A percentile compares a stretch with the other conserved stretches of the same genome.
phyloP scores from a whole-genome alignment of 495 filamentous ascomycete genomes.

The Daldinia bambusicola region DNA sequence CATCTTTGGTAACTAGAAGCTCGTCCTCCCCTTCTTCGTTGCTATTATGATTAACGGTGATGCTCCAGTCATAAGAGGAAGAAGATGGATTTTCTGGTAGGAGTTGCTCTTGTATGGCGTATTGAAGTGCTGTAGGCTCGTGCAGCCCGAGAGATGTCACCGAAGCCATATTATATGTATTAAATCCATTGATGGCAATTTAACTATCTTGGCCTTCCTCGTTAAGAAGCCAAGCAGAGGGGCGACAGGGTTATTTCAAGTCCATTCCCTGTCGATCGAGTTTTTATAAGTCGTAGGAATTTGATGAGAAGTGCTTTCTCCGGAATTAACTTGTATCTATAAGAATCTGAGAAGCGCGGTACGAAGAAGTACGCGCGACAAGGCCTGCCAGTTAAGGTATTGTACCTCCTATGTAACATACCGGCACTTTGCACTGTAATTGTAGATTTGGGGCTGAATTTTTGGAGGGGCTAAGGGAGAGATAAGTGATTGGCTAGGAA shows the following conservation, averaged over 20 bases:
- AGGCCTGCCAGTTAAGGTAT: not conserved
- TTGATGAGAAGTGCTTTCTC: slow-evolving; percentile 1
- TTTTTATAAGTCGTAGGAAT: slow-evolving; percentile 2
- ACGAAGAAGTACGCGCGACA: slow-evolving; percentile 23
- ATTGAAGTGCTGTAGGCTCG: slow-evolving; percentile 81
- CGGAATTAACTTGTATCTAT: not conserved
- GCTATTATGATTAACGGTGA: slow-evolving; percentile 54
- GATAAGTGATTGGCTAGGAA: slow-evolving; percentile 8
- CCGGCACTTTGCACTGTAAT: not conserved
- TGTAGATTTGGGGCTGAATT: slow-evolving; percentile 9
- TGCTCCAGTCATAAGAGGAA: slow-evolving; percentile 79
- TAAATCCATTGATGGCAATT: slow-evolving; percentile 36
- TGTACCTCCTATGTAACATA: not conserved
- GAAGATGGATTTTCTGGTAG: slow-evolving; percentile 74
- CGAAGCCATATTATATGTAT: slow-evolving; percentile 73
- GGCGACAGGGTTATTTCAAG: not conserved
- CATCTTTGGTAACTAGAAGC: slow-evolving; percentile 80
- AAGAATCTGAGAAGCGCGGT: not conserved
- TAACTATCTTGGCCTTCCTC: not conserved
- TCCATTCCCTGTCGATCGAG: not conserved
- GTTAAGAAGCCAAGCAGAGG: slow-evolving; percentile 7
- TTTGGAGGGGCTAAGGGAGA: slow-evolving; percentile 25
- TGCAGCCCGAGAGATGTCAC: slow-evolving; percentile 89
- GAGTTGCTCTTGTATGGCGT: slow-evolving; percentile 83
- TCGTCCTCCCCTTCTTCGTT: slow-evolving; percentile 75